Conservation (phyloP, 805 yeast genomes). For the Saccharomycopsis sp. region DNA sequence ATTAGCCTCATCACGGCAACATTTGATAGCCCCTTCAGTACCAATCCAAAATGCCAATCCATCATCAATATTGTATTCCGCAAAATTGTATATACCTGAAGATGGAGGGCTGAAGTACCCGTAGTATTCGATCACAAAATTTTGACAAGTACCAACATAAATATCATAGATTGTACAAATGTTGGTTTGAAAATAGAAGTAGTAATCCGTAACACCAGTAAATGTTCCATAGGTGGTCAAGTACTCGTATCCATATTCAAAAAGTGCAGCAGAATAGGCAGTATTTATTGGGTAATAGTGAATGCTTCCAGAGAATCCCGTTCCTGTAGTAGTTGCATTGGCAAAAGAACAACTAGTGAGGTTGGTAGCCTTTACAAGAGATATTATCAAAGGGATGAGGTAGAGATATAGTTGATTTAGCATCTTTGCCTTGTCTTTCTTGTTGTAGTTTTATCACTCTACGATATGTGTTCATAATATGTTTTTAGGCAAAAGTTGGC, state of each 20-base stretch:
- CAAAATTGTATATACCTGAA: not conserved
- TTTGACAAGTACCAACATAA: not conserved
- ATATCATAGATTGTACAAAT: not conserved
- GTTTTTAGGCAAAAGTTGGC: too few species aligned
- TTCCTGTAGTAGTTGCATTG: not conserved
- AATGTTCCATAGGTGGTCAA: not conserved
- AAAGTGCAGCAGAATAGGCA: not conserved
- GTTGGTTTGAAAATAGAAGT: not conserved
- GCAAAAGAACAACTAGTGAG: not conserved
- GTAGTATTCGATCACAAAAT: not conserved
- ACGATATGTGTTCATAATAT: too few species aligned
- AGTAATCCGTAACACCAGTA: not conserved
- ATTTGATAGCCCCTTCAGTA: not conserved
- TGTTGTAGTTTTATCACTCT: too few species aligned
- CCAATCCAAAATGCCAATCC: not conserved
- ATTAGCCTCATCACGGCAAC: not conserved
- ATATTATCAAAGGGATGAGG: too few species aligned
- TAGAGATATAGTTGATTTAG: too few species aligned
- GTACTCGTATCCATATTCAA: not conserved
- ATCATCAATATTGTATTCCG: not conserved
- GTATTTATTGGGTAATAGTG: not conserved
- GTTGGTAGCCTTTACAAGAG: too few species aligned
- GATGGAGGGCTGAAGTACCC: conserved; percentile 1
- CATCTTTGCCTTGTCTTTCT: too few species aligned
- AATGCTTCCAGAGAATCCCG: not conserved